Evolutionary conservation across 2,329 filamentous ascomycete genomes (phyloP), one percentile per base, ranked within the genome.

Genomic region (Fusarium setosum): DNA sequence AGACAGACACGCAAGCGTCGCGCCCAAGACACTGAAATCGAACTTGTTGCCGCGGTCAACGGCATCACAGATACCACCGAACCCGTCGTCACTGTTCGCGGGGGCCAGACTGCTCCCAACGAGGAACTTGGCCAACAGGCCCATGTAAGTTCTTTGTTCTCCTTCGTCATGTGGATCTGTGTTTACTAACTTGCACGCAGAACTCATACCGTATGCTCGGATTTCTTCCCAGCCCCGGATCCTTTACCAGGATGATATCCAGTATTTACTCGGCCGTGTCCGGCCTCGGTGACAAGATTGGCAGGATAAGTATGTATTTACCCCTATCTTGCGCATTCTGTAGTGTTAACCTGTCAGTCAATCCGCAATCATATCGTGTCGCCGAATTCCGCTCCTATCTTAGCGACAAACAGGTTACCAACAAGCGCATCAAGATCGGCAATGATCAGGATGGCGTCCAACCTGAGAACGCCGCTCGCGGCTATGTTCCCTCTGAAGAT

Each of bases 211-310:
- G 56, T 44, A 74, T 76, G 74, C 69, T 63, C 44, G 63, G 50
- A 42, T 51, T 61, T 41, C 35, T 47, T 32, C 41, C 37, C 6
- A 41, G 70, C 24, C 41, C 66, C 56, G 61, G 61, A 65, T 67
- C 62, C 59, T 47, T 74, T 51, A 54, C 67, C 68, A 69, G 68
- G 71, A 76, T 76, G 72, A 75, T 76, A 64, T 63, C 69, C 41
- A 67, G 54, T 40, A 45, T 75, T 52, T 63, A 65, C 40, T 62
- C 70, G 24, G 72, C 70, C 29, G 48, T 76, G 21, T 61, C 72
- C 32, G 69, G 68, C 52, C 34, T 76, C n/a, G 60, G 73, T 20
- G 72, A 71, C 24, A 70, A 47, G 52, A 47, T 76, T 31, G 54
- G 62, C 40, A 71, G 61, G 55, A 60, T 72, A 32, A 51, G 74